Conservation (phyloP, 2,329 filamentous ascomycete genomes). For the Gnomoniopsis smithogilvyi region DNA sequence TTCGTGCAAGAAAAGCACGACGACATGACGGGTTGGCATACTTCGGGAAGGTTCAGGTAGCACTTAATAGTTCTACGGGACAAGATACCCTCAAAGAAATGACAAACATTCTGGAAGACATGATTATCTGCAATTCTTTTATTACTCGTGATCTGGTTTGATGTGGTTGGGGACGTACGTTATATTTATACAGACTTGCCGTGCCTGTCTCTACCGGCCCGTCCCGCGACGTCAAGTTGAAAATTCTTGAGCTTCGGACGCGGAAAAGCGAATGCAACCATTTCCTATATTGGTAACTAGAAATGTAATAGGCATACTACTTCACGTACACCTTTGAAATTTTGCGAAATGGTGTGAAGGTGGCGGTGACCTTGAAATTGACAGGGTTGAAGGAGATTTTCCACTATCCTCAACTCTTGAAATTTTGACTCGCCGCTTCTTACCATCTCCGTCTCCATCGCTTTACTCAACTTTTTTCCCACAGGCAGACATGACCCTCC, state of each 20-base stretch:
- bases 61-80: slow-evolving; percentile 8
- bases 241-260: not conserved
- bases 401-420: not conserved
- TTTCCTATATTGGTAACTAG: no score
- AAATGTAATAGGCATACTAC: not conserved
- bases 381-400: not conserved
- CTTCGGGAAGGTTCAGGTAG: slow-evolving; percentile 10
- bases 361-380: not conserved
- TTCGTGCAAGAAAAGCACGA: not conserved
- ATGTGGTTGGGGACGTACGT: not conserved
- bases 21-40: not conserved
- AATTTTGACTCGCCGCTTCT: slow-evolving; percentile 6
- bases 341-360: no score
- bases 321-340: not conserved
- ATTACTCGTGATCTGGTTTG: not conserved
- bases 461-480: no score
- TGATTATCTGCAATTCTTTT: not conserved
- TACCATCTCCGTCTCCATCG: not conserved
- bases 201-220: not conserved
- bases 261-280: no score
- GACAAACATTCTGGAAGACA: not conserved
- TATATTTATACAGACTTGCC: not conserved
- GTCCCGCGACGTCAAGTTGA: not conserved
- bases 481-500: slow-evolving; percentile 9
- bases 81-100: slow-evolving; percentile 16